A percentile compares a stretch with the other conserved stretches of the same genome.
Conservation (phyloP, 768 basidiomycete genomes). For the Leucocoprinus sp. region DNA sequence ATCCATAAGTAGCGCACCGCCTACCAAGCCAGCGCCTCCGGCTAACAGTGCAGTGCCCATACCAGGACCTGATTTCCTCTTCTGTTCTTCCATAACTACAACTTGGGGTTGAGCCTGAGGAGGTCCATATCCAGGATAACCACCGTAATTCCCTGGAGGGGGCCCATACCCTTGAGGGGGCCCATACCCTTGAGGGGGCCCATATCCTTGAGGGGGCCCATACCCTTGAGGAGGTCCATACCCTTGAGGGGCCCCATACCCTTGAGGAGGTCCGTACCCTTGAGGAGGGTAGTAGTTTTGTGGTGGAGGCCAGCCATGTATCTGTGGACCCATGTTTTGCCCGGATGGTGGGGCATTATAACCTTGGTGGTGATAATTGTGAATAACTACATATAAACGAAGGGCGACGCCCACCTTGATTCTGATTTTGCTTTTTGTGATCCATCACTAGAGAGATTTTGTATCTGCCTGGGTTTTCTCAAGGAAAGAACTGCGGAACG, state of each 20-base stretch:
- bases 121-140: not conserved
- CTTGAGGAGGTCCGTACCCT: not conserved
- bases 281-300: not conserved
- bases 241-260: too few relatives aligned
- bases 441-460: too few relatives aligned
- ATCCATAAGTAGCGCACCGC: conserved; percentile 47
- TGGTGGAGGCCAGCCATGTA: too few relatives aligned
- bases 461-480: too few relatives aligned
- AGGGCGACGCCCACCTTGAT: too few relatives aligned
- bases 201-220: not conserved
- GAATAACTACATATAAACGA: not conserved
- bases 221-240: not conserved
- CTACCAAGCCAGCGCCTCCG: conserved; percentile 59
- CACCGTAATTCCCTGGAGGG: not conserved
- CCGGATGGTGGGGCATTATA: too few relatives aligned
- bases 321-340: too few relatives aligned
- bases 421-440: too few relatives aligned
- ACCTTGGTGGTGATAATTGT: too few relatives aligned
- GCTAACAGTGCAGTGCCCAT: conserved; percentile 24
- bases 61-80: conserved; percentile 35
- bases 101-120: conserved; percentile 24
- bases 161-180: conserved; percentile 1
- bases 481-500: too few relatives aligned
- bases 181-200: not conserved
- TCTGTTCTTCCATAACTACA: conserved; percentile 22